Conservation (phyloP, 2,329 filamentous ascomycete species). For the Fusarium sp. region DNA sequence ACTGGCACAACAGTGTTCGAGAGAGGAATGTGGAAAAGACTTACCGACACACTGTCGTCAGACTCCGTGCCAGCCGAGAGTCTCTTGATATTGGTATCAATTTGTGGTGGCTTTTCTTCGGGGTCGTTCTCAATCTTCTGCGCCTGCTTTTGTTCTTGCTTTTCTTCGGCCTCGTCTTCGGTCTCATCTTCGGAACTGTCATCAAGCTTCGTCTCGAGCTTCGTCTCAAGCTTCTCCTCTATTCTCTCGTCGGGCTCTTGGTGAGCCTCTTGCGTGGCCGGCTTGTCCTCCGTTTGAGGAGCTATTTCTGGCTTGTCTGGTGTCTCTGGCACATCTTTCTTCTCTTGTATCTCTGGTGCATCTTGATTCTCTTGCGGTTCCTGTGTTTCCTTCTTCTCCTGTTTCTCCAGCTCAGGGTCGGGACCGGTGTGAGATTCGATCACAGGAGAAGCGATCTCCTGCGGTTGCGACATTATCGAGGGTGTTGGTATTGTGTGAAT, state of each 20-base stretch:
- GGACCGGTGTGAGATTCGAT: conserved; percentile 20
- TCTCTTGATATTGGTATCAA: conserved; percentile 43
- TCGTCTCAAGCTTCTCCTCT: background rate
- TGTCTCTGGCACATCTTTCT: conserved; percentile 1
- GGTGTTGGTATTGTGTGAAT: conserved; percentile 11
- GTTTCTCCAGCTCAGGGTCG: conserved; percentile 25
- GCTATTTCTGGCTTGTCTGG: conserved; percentile 14
- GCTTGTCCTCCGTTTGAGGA: background rate
- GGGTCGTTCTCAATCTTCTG: background rate
- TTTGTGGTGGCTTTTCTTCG: conserved; percentile 30
- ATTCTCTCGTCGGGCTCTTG: background rate
- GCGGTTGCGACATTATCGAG: conserved; percentile 51
- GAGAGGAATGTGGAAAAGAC: conserved; percentile 35
- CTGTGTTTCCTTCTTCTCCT: conserved; percentile 10
- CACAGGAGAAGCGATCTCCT: conserved; percentile 46
- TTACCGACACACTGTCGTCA: conserved; percentile 48
- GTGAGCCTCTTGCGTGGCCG: background rate
- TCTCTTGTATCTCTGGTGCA: conserved; percentile 1
- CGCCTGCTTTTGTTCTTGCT: conserved; percentile 2
- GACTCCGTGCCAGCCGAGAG: conserved; percentile 50
- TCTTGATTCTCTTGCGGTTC: conserved; percentile 11
- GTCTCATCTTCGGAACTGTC: conserved; percentile 1
- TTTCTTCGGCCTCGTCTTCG: background rate
- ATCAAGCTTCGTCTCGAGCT: conserved; percentile 1
- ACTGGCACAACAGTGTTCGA: conserved; percentile 24